phyloP scores from a whole-genome alignment of 2,329 filamentous ascomycete genomes.

The Nemania bipapillata region DNA sequence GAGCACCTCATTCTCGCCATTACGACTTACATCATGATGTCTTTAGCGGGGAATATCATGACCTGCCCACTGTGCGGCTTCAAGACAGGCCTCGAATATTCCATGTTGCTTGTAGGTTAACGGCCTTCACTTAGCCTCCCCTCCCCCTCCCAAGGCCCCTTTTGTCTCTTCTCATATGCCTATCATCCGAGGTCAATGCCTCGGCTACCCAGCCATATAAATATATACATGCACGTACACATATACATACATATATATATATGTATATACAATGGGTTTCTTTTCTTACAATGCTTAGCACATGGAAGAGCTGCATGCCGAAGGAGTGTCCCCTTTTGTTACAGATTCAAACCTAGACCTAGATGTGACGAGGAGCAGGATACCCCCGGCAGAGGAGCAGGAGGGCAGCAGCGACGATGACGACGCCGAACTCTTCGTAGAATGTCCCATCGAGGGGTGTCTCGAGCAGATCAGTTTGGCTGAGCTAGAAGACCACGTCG shows the following conservation, averaged over 20 bases:
- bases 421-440: slow-evolving; percentile 57
- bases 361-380: not conserved
- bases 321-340: slow-evolving; percentile 46
- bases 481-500: slow-evolving; percentile 68
- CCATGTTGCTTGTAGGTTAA: slow-evolving; percentile 52
- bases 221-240: too few relatives aligned
- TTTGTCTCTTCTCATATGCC: too few relatives aligned
- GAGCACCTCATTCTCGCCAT: not conserved
- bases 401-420: slow-evolving; percentile 46
- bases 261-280: not conserved
- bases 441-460: slow-evolving; percentile 68
- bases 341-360: slow-evolving; percentile 24
- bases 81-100: slow-evolving; percentile 51
- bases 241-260: too few relatives aligned
- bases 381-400: slow-evolving; percentile 1
- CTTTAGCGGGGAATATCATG: slow-evolving; percentile 26
- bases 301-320: slow-evolving; percentile 48
- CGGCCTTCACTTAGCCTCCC: not conserved
- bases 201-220: not conserved
- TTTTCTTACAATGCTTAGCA: slow-evolving; percentile 44
- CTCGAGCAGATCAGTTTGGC: slow-evolving; percentile 64
- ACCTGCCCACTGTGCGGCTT: slow-evolving; percentile 57
- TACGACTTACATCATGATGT: slow-evolving; percentile 22
- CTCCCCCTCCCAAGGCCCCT: too few relatives aligned
- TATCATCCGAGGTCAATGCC: not conserved